These are phyloP conservation scores for Gossypium gossypioides DNA, from an alignment of 441 rosid species.

Conservation along the genomic window DNA sequence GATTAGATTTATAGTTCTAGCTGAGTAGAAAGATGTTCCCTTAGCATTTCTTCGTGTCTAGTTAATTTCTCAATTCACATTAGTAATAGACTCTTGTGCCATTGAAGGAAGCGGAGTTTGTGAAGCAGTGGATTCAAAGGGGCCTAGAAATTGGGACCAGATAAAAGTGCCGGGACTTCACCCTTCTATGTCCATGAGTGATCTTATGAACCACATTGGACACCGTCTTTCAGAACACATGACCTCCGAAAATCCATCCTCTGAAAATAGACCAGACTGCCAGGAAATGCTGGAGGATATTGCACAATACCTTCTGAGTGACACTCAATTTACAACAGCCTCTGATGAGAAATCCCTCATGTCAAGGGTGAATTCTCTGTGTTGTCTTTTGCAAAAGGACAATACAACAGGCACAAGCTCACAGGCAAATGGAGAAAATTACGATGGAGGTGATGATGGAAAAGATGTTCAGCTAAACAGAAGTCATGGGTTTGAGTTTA, in stretches of 20 bases:
- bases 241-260: slow-evolving; percentile 36
- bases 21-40: neutral
- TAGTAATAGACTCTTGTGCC: slow-evolving; percentile 58
- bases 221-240: slow-evolving; percentile 60
- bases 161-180: slow-evolving; percentile 77
- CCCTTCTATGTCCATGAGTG: slow-evolving; percentile 79
- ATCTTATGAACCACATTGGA: slow-evolving; percentile 68
- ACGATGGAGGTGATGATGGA: slow-evolving; percentile 19
- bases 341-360: slow-evolving; percentile 88
- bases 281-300: slow-evolving; percentile 54
- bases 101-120: slow-evolving; percentile 51
- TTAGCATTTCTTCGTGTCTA: neutral
- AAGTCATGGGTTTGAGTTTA: slow-evolving; percentile 26
- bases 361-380: slow-evolving; percentile 92
- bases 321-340: slow-evolving; percentile 54
- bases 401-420: slow-evolving; percentile 33
- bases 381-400: slow-evolving; percentile 84
- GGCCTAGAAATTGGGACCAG: slow-evolving; percentile 54
- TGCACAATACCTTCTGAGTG: slow-evolving; percentile 74
- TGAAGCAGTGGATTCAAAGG: slow-evolving; percentile 57
- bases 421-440: slow-evolving; percentile 44
- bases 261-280: slow-evolving; percentile 35
- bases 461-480: slow-evolving; percentile 31
- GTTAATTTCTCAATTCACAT: slow-evolving; percentile 16
- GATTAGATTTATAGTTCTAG: neutral